phyloP scores from a whole-genome alignment of 768 basidiomycete species.

The Lactarius hengduanensis region DNA sequence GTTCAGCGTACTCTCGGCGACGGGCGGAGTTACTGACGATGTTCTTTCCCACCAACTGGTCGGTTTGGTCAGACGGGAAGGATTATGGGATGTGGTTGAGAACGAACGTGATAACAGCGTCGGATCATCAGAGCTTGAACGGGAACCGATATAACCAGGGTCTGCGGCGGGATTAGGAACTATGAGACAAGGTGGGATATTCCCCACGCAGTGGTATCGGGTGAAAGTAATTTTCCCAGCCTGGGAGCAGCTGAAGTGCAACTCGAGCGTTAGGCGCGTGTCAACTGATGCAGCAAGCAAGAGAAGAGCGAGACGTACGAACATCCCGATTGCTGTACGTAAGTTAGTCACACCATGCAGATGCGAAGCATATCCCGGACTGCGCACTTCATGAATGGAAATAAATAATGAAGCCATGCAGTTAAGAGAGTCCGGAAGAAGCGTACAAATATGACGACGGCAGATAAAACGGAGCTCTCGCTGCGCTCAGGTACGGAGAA shows the following conservation, averaged over 20 bases:
- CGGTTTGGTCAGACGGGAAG: neutral
- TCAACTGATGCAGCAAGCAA: neutral
- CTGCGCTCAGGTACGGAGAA: neutral
- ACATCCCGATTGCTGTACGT: neutral
- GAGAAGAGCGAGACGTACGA: neutral
- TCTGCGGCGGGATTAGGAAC: conserved; percentile 4
- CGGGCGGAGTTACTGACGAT: neutral
- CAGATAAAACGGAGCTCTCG: neutral
- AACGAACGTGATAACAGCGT: conserved; percentile 20
- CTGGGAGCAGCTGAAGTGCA: neutral
- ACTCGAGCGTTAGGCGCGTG: neutral
- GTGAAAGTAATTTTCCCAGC: neutral
- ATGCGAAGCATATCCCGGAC: conserved; percentile 3
- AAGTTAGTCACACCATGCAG: neutral
- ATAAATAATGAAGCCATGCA: neutral
- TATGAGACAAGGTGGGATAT: neutral
- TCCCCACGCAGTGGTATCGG: neutral
- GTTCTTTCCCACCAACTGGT: conserved; percentile 13
- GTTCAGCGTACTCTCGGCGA: neutral
- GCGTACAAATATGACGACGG: conserved; percentile 11
- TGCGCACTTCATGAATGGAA: neutral
- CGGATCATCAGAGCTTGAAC: conserved; percentile 17
- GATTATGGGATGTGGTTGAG: neutral
- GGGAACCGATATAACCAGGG: conserved; percentile 1
- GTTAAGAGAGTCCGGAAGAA: neutral